A percentile compares a stretch with the other conserved stretches of the same genome.
These are phyloP conservation scores for Saccharomycopsis sp. DNA, from an alignment of 805 yeast species.

Conservation along the genomic window DNA sequence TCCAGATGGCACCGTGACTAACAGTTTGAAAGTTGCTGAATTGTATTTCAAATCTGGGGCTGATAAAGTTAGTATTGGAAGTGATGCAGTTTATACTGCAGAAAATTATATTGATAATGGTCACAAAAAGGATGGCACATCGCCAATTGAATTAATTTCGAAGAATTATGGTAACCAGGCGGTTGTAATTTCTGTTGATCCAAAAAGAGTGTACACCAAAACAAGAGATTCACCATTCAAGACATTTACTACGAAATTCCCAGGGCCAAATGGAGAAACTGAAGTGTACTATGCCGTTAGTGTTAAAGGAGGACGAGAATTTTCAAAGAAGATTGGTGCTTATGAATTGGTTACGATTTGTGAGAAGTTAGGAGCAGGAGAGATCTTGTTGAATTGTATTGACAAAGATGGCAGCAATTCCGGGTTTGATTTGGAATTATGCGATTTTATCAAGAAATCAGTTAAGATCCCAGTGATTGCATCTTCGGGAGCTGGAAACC, in stretches of 20 bases:
- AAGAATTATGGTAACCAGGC: slow-evolving; percentile 93
- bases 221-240: slow-evolving; percentile 40
- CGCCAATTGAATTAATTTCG: slow-evolving; percentile 93
- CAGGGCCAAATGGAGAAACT: slow-evolving; percentile 85
- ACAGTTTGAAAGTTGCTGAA: slow-evolving; percentile 88
- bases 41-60: slow-evolving; percentile 95
- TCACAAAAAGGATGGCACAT: slow-evolving; percentile 53
- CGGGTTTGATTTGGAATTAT: slow-evolving; percentile 85
- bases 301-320: slow-evolving; percentile 92
- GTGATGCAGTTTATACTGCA: slow-evolving; percentile 92
- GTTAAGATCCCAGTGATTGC: slow-evolving; percentile 93
- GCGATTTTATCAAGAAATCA: slow-evolving; percentile 66
- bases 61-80: slow-evolving; percentile 96
- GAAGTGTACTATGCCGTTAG: slow-evolving; percentile 95
- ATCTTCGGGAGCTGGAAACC: slow-evolving; percentile 95
- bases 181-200: slow-evolving; percentile 97
- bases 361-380: slow-evolving; percentile 95
- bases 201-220: slow-evolving; percentile 77
- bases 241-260: slow-evolving; percentile 51
- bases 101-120: slow-evolving; percentile 65
- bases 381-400: slow-evolving; percentile 84
- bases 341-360: slow-evolving; percentile 82
- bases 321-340: slow-evolving; percentile 80
- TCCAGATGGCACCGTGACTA: slow-evolving; percentile 68
- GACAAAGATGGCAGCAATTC: slow-evolving; percentile 96